Evolutionary conservation across 768 basidiomycete genomes (phyloP), one percentile per base, ranked within the genome.

Genomic region (Boletus tylopilopsis): DNA sequence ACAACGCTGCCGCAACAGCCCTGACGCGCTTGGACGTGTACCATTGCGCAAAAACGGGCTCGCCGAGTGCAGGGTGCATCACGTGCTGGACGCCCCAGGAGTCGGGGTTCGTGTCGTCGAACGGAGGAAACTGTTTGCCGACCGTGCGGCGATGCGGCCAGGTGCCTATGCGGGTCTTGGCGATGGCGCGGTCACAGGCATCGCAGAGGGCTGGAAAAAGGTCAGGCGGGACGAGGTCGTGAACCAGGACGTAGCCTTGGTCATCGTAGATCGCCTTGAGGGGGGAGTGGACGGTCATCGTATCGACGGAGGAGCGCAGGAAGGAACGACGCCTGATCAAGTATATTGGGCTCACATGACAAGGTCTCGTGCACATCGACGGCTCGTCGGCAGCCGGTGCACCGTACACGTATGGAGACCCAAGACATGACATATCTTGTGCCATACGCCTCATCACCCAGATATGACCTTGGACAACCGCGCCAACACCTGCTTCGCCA

Each of bases 61-160:
- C 82, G 0, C 65, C 71, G 1, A 90, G 73, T 27, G 75, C 80
- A 1, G 87, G 88, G 58, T 90, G 87, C 89, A 91, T 90, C 38
- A 86, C 64, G 53, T 90, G 86, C 56, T 90, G 88, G 2, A 89
- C 80, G 2, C 88, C 89, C 87, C 88, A 90, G 0, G 83, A 79
- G 64, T 90, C 88, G 2, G 80, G 76, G 44, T 79, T 66, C 15
- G 34, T 71, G 27, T 76, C 66, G 45, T 76, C 81, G 56, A 75
- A 90, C 0, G 87, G 88, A 4, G 88, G 87, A 53, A 90, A 90
- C 63, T 88, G 85, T 52, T 82, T 84, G 1, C 89, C 88, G 16
- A 90, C 84, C 0, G 80, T 82, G 30, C 88, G 77, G 4, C 85
- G 73, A 56, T 84, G 73, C 0, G 78, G 70, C 88, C 87, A 90